Evolutionary conservation across 495 filamentous ascomycete genomes (phyloP).

Genomic region (Penicillium argentinense): DNA sequence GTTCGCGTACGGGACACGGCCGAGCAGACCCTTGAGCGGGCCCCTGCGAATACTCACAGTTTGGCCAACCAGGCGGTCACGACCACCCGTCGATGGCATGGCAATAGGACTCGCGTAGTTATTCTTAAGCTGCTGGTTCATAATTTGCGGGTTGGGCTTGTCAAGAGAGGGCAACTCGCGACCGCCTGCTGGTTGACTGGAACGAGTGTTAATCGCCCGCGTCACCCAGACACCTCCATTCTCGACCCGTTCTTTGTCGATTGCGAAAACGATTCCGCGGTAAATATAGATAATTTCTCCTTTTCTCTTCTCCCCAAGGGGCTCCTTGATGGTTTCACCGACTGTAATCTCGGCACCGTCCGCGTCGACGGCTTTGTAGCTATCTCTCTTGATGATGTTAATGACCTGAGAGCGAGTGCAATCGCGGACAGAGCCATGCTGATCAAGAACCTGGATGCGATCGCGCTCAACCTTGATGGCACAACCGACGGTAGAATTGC

Average conservation of each 20-base stretch:
- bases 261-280: constrained; percentile 82
- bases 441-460: constrained; percentile 84
- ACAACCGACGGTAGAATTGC: constrained; percentile 83
- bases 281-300: constrained; percentile 92
- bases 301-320: constrained; percentile 77
- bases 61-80: constrained; percentile 86
- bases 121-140: too few relatives aligned
- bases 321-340: constrained; percentile 90
- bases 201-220: constrained; percentile 77
- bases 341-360: constrained; percentile 89
- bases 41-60: constrained; percentile 84
- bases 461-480: constrained; percentile 95
- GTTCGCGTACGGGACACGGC: constrained; percentile 91
- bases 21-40: constrained; percentile 86
- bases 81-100: constrained; percentile 71
- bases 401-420: constrained; percentile 89
- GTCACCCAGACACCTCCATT: constrained; percentile 89
- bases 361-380: too few relatives aligned
- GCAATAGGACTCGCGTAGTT: constrained; percentile 33
- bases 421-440: constrained; percentile 77
- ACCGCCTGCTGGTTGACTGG: too few relatives aligned
- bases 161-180: too few relatives aligned
- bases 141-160: too few relatives aligned
- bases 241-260: constrained; percentile 79
- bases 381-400: constrained; percentile 81